Percentiles rank a stretch among this genome's conserved stretches.
phyloP scores from a whole-genome alignment of 129 eudicot species.

The Tagetes erecta region DNA sequence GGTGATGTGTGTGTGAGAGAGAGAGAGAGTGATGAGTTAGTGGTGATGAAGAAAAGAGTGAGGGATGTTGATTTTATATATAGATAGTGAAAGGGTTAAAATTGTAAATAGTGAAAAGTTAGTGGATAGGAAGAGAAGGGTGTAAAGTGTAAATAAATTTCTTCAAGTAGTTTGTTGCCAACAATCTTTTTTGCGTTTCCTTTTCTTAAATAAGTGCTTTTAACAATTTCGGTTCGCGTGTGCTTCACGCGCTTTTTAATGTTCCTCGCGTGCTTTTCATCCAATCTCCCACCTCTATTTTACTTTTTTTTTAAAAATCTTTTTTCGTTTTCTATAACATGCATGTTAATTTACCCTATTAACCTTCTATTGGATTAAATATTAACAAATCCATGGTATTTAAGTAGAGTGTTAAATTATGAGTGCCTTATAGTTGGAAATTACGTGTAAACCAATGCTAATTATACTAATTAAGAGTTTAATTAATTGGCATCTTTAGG shows the following conservation, averaged over 20 bases:
- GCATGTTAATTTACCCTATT: not conserved
- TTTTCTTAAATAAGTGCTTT: constrained; percentile 28
- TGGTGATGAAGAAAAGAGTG: constrained; percentile 26
- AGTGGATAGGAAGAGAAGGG: constrained; percentile 19
- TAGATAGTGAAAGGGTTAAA: constrained; percentile 39
- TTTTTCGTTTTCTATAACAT: not conserved
- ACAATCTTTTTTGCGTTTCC: constrained; percentile 40
- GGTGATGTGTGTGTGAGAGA: constrained; percentile 15
- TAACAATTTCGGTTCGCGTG: constrained; percentile 27
- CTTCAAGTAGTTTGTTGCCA: constrained; percentile 37
- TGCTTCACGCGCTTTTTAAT: constrained; percentile 38
- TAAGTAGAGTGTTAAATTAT: no score
- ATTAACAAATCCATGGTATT: no score
- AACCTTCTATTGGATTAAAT: no score
- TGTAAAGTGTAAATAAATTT: constrained; percentile 26
- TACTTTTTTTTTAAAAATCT: not conserved
- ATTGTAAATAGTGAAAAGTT: constrained; percentile 27
- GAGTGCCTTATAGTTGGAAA: no score
- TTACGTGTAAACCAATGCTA: no score
- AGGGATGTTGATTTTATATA: constrained; percentile 31
- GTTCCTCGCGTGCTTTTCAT: constrained; percentile 42
- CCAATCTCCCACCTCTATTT: constrained; percentile 35
- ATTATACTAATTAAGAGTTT: no score
- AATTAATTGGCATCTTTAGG: no score
- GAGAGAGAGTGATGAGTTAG: constrained; percentile 22